These are phyloP conservation scores for Ceratorhiza oryzae-sativae DNA, from an alignment of 1,284 basidiomycete genomes.

Conservation along the genomic window DNA sequence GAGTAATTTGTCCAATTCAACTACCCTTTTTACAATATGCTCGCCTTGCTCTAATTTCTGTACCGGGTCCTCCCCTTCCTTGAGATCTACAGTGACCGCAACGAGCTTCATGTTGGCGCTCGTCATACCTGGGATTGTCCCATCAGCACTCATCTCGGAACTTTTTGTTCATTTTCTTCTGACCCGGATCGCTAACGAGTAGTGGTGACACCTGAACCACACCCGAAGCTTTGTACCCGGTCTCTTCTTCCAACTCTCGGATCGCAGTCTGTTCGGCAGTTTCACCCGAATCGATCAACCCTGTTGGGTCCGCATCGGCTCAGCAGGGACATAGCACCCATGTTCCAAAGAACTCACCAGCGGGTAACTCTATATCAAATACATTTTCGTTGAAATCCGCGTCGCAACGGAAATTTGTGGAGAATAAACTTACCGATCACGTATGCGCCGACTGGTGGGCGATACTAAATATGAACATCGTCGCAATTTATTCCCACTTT, in stretches of 20 bases:
- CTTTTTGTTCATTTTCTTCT: constrained; percentile 40
- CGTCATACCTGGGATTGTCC: constrained; percentile 68
- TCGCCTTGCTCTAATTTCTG: constrained; percentile 68
- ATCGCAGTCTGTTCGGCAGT: constrained; percentile 77
- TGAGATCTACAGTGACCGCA: constrained; percentile 63
- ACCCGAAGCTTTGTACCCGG: constrained; percentile 75
- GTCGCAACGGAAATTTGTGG: constrained; percentile 40
- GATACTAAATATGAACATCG: constrained; percentile 57
- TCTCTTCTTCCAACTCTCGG: constrained; percentile 90
- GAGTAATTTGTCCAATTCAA: constrained; percentile 53
- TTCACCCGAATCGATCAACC: constrained; percentile 84
- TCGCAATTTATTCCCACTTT: background rate
- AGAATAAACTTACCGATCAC: constrained; percentile 58
- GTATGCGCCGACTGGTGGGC: constrained; percentile 77
- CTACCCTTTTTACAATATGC: constrained; percentile 56
- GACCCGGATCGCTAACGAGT: constrained; percentile 79
- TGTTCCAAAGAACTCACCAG: constrained; percentile 57
- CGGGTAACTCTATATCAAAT: constrained; percentile 73
- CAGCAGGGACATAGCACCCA: background rate
- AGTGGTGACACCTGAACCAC: constrained; percentile 73
- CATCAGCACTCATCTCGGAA: background rate
- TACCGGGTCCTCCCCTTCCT: constrained; percentile 59
- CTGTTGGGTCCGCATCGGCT: constrained; percentile 49
- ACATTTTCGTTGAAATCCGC: constrained; percentile 26
- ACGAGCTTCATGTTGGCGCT: constrained; percentile 79